A percentile compares a stretch with the other conserved stretches of the same genome.
These are phyloP conservation scores for Pichia sp. DNA, from an alignment of 1,139 yeast genomes.

Conservation along the genomic window DNA sequence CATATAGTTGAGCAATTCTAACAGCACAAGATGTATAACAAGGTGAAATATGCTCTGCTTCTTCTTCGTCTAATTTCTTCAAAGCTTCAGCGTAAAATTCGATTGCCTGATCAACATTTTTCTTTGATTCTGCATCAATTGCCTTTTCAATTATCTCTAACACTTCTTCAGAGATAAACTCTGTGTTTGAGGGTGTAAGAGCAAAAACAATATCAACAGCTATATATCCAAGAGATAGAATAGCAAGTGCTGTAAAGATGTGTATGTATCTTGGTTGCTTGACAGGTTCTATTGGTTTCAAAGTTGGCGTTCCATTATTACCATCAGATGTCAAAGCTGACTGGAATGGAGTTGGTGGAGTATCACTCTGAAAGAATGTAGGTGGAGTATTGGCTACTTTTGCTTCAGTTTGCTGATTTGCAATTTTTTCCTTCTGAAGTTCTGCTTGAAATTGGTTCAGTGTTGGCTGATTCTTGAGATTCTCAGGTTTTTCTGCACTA, in stretches of 20 bases:
- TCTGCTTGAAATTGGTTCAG: conserved; percentile 28
- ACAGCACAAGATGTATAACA: conserved; percentile 80
- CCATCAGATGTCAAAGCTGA: neutral
- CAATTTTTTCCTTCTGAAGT: neutral
- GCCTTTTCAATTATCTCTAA: conserved; percentile 16
- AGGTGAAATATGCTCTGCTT: conserved; percentile 48
- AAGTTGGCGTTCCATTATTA: neutral
- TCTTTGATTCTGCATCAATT: conserved; percentile 18
- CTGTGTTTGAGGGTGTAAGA: conserved; percentile 8
- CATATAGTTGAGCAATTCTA: conserved; percentile 75
- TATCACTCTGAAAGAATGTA: conserved; percentile 9
- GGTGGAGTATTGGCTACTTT: conserved; percentile 18
- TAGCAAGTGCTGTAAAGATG: conserved; percentile 1
- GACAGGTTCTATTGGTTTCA: conserved; percentile 2
- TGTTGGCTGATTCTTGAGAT: conserved; percentile 16
- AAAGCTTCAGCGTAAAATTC: conserved; percentile 17
- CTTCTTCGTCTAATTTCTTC: conserved; percentile 23
- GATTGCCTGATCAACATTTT: conserved; percentile 19
- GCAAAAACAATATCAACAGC: conserved; percentile 2
- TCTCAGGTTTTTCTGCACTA: conserved; percentile 4
- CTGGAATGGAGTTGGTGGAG: conserved; percentile 11
- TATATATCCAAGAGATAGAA: conserved; percentile 3
- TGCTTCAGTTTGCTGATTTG: neutral
- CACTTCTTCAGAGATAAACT: conserved; percentile 14
- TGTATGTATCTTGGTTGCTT: neutral